Base-by-base conservation (phyloP, 139 green algal species). In the Picochlorum sp. region DNA sequence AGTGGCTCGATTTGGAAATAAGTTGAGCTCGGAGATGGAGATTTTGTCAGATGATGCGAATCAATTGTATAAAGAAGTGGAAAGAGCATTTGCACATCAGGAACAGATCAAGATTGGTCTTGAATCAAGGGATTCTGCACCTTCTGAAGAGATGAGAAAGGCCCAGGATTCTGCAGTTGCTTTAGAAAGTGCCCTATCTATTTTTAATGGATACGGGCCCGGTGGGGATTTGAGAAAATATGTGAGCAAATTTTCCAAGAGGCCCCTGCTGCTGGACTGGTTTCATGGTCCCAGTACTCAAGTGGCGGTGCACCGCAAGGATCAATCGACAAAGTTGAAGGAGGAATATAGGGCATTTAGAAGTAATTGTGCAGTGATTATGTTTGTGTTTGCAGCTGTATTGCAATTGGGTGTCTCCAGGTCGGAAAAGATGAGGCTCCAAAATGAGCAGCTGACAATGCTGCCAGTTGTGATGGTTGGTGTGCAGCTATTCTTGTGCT, bases 311-410 rank as follows among this genome's bases (percentile, higher is more conserved):
- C 26, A 83, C 21, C 65, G 63, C 24, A 57, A 68, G 63, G 71
- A 78, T 60, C 56, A 78, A 55, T 70, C 50, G 41, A 62, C 66
- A 23, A 50, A 62, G 45, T 73, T 97, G 24, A 93, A 94, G 69
- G 83, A 95, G 66, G 88, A 97, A 69, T 97, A 97, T 72, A 85
- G 95, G 60, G 20, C 63, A 3, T 97, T 96, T 72, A 64, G 91
- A 0, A 85, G 88, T 75, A 63, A 65, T 30, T 69, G 58, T 3
- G 86, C 80, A 10, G 71, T 75, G 28, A 57, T 59, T 44, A 73
- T 90, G 61, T 69, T 81, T 8, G 55, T 54, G 4, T 70, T 77
- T 52, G 59, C 75, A 16, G 34, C 13, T 26, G 13, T 50, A 11
- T 38, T 83, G 37, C 51, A 81, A 45, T 57, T 80, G 49, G 81